These are phyloP conservation scores for Inga leiocalycina DNA, from an alignment of 306 rosid species.

Conservation along the genomic window DNA sequence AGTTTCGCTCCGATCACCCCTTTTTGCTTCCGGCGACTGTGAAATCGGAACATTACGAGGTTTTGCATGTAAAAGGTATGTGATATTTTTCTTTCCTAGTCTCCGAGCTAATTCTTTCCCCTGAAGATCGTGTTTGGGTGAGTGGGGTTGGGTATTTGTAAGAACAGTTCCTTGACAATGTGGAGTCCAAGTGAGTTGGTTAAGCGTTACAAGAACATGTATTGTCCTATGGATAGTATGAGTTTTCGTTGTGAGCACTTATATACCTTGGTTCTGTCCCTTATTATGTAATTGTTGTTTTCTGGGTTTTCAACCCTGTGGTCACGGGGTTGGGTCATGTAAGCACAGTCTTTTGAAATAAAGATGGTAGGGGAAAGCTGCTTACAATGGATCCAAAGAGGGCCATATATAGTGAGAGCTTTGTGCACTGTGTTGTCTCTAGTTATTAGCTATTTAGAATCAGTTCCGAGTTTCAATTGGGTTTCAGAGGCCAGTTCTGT, in stretches of 20 bases:
- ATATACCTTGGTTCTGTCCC: neutral
- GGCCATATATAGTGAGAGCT: no score
- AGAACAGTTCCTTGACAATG: neutral
- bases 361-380: no score
- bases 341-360: neutral
- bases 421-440: no score
- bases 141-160: neutral
- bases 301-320: neutral
- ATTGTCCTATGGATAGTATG: neutral
- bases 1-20: neutral
- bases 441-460: neutral
- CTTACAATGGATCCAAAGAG: no score
- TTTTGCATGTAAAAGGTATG: constrained; percentile 11
- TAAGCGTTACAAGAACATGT: neutral
- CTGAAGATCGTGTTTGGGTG: neutral
- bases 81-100: neutral
- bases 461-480: neutral
- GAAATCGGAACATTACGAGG: neutral
- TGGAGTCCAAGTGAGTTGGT: neutral
- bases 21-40: neutral
- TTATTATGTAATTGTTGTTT: neutral
- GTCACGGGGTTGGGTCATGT: neutral
- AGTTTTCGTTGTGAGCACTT: neutral
- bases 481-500: neutral
- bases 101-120: neutral